These are phyloP conservation scores for Yamadazyma tumulicola DNA, from an alignment of 805 yeast species.

Conservation along the genomic window DNA sequence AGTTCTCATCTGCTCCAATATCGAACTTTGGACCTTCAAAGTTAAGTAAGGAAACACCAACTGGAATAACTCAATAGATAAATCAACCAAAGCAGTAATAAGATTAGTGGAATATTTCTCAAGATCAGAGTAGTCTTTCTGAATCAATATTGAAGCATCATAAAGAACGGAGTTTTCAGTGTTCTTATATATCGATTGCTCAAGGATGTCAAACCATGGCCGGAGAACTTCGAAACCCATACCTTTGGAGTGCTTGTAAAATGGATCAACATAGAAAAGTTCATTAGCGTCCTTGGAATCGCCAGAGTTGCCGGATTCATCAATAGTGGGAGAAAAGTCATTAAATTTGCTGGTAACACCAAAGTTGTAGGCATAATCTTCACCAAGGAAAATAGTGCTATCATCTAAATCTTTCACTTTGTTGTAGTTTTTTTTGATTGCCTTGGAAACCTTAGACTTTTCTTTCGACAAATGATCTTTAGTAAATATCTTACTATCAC, in stretches of 20 bases:
- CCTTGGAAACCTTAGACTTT: constrained; percentile 17
- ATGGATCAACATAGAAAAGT: constrained; percentile 13
- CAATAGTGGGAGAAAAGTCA: constrained; percentile 23
- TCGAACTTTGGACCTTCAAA: constrained; percentile 76
- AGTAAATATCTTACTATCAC: constrained; percentile 33
- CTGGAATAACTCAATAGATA: constrained; percentile 74
- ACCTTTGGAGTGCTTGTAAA: constrained; percentile 26
- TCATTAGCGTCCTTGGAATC: background rate
- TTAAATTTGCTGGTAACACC: constrained; percentile 53
- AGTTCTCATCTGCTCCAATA: constrained; percentile 75
- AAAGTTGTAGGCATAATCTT: constrained; percentile 46
- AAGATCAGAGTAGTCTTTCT: constrained; percentile 21
- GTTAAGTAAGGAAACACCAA: constrained; percentile 67
- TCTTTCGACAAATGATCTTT: constrained; percentile 13
- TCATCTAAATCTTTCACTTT: constrained; percentile 23
- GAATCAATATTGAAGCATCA: constrained; percentile 29
- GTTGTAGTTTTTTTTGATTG: constrained; percentile 14
- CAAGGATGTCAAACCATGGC: constrained; percentile 34
- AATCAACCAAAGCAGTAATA: constrained; percentile 54
- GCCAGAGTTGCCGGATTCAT: constrained; percentile 11
- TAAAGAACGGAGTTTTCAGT: constrained; percentile 26
- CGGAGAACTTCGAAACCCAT: constrained; percentile 6
- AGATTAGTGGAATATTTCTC: constrained; percentile 25
- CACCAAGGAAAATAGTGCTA: constrained; percentile 34
- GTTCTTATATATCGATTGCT: constrained; percentile 18